Conservation (phyloP, 2,329 filamentous ascomycete species). For the Davidsoniella virescens region DNA sequence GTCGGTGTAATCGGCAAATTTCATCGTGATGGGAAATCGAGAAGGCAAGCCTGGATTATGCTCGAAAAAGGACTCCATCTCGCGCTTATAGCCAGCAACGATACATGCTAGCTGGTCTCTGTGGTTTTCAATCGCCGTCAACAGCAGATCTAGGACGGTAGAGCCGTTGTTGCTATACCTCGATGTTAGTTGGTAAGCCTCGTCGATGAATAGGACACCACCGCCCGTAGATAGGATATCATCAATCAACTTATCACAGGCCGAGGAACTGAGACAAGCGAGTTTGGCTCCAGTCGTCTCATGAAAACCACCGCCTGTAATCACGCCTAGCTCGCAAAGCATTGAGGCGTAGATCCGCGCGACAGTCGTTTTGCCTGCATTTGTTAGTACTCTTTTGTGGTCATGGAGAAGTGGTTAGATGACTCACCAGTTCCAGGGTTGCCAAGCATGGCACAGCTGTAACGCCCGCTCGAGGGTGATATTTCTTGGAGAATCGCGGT, state of each 20-base stretch:
- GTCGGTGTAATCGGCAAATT: slow-evolving; percentile 55
- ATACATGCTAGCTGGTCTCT: slow-evolving; percentile 55
- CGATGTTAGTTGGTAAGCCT: slow-evolving; percentile 57
- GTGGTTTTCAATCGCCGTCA: slow-evolving; percentile 57
- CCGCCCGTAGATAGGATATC: slow-evolving; percentile 39
- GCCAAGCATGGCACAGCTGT: slow-evolving; percentile 39
- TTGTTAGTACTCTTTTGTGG: slow-evolving; percentile 9
- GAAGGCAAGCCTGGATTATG: slow-evolving; percentile 59
- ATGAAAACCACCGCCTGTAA: slow-evolving; percentile 43
- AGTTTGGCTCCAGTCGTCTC: slow-evolving; percentile 55
- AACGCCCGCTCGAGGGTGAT: slow-evolving; percentile 39
- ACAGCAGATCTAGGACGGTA: slow-evolving; percentile 51
- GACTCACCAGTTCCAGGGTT: slow-evolving; percentile 56
- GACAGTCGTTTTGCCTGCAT: slow-evolving; percentile 50
- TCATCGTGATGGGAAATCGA: slow-evolving; percentile 48
- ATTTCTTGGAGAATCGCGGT: slow-evolving; percentile 39
- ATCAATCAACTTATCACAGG: slow-evolving; percentile 34
- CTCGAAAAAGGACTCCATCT: slow-evolving; percentile 62
- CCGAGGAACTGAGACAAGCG: slow-evolving; percentile 37
- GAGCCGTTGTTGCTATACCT: slow-evolving; percentile 39
- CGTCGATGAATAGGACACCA: slow-evolving; percentile 61
- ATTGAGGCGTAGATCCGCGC: slow-evolving; percentile 54
- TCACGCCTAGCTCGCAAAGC: slow-evolving; percentile 41
- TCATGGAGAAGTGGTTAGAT: too few relatives aligned
- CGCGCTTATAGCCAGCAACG: slow-evolving; percentile 54